Evolutionary conservation across 306 rosid genomes (phyloP), one percentile per base, ranked within the genome.

Genomic region (Vachellia pachyceras): DNA sequence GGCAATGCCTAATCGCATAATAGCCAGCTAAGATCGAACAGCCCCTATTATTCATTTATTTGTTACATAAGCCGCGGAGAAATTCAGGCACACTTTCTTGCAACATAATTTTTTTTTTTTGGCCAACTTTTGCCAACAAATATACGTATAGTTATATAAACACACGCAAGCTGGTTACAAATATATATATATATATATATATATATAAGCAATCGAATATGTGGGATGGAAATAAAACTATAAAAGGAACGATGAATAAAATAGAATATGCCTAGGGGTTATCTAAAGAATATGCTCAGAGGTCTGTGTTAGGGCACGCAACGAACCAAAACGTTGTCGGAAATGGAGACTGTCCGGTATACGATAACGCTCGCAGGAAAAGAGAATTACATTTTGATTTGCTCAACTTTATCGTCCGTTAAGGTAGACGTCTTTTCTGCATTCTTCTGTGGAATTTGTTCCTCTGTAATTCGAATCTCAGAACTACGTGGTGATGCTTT

Each of bases 251-350:
- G 33, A 29, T 29, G 33, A 42, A 42, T 42, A 66, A 47, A 81
- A 77, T 81, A 47, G 85, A 85, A 81, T 81, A 81, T 85, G 75
- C 88, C 40, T 23, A 33, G 5, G 50, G 20, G 7, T 11, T 41
- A 84, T 76, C 44, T 52, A 47, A 36, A 45, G 50, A 45, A 45
- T 45, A 45, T 45, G 50, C 50, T 5, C 17, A 10, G 50, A 45
- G 17, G 14, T 11, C 6, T 3, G 49, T 44, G 57, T 67, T 42
- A 25, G 68, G 52, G 85, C 77, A 67, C 83, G 80, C 82, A 72
- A 58, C 69, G 23, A 7, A 6, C 25, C 25, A 5, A 45, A 50
- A 42, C 18, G 45, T 50, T 9, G 8, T 33, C 3, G 22, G 58
- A 5, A 52, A 52, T 52, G 29, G 17, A 7, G 29, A 41, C 14